Base-by-base conservation (phyloP, 768 basidiomycete genomes). In the Suillus clintonianus region DNA sequence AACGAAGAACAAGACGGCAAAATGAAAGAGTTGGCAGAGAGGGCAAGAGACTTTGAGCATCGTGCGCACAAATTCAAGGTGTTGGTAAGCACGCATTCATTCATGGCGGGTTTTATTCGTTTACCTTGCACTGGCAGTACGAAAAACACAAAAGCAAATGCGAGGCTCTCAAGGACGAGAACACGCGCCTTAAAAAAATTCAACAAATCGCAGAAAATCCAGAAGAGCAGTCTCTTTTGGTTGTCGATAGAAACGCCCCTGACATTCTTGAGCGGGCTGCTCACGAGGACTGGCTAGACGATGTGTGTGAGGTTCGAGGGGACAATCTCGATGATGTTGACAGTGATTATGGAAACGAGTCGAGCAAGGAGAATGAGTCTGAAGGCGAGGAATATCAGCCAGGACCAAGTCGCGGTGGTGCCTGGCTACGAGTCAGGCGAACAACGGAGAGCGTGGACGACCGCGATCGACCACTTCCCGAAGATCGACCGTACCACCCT, bases 221-320 rank as follows among this genome's bases (percentile, higher is more conserved):
- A 2, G 75, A 76, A 45, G 74, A 74, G 0, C 71, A 76, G 1
- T 75, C 75, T 0, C 54, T 75, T 32, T 60, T 76, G 65, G 67
- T 75, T n/a, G 67, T 74, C 42, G 73, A 76, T 39, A 36, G 64
- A 19, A 71, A 75, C 48, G 67, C 68, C 13, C 67, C 75, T 8
- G 74, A 75, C 41, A 39, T 42, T 13, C 57, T 75, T 9, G 59
- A 63, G 27, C 63, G 60, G 51, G 54, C 24, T 37, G 59, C 54
- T 7, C 68, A 72, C 32, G 48, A 71, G 42, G 60, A 58, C 19
- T 76, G 75, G 74, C 30, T 76, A 34, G 73, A 75, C 13, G 66
- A 73, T 34, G 68, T 73, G 19, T 75, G 73, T 36, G 39, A 62
- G 45, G 71, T 75, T 51, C 71, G 62, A 54, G 75, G 74, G 13